Conservation (phyloP, 176 grass and related monocot species). For the Juncus effusus region DNA sequence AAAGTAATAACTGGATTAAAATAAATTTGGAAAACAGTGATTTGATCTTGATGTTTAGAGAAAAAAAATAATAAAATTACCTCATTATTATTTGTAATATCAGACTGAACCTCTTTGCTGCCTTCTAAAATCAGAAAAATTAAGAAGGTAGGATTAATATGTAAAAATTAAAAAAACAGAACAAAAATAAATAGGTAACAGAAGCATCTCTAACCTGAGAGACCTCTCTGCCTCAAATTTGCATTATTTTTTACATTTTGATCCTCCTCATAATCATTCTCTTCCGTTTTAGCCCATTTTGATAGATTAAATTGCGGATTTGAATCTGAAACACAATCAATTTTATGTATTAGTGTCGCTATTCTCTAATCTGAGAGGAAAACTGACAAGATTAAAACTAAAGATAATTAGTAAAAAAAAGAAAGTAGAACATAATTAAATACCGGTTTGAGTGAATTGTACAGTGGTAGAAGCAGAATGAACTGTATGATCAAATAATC, state of each 20-base stretch:
- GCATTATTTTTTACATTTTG: constrained; percentile 23
- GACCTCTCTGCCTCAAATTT: constrained; percentile 58
- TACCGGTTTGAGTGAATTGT: constrained; percentile 38
- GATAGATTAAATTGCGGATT: constrained; percentile 50
- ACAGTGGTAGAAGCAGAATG: constrained; percentile 74
- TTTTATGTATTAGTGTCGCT: constrained; percentile 8
- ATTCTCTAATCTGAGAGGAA: constrained; percentile 2
- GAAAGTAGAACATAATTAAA: background rate
- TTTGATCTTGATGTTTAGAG: background rate
- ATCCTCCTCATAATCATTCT: constrained; percentile 24
- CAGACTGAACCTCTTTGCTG: constrained; percentile 22
- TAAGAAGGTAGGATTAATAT: background rate
- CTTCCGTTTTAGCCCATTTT: constrained; percentile 53
- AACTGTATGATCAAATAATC: constrained; percentile 66
- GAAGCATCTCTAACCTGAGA: constrained; percentile 35
- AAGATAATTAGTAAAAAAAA: background rate
- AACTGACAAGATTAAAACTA: constrained; percentile 4
- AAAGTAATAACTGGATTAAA: constrained; percentile 1
- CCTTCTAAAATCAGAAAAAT: constrained; percentile 31
- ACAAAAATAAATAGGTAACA: constrained; percentile 9
- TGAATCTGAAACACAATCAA: constrained; percentile 41
- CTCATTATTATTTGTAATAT: constrained; percentile 23
- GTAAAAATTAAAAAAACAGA: constrained; percentile 14
- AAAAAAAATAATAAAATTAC: constrained; percentile 43
- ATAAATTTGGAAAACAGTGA: background rate